Evolutionary conservation across 2,329 filamentous ascomycete species (phyloP).

Genomic region (Cordyceps fumosorosea): DNA sequence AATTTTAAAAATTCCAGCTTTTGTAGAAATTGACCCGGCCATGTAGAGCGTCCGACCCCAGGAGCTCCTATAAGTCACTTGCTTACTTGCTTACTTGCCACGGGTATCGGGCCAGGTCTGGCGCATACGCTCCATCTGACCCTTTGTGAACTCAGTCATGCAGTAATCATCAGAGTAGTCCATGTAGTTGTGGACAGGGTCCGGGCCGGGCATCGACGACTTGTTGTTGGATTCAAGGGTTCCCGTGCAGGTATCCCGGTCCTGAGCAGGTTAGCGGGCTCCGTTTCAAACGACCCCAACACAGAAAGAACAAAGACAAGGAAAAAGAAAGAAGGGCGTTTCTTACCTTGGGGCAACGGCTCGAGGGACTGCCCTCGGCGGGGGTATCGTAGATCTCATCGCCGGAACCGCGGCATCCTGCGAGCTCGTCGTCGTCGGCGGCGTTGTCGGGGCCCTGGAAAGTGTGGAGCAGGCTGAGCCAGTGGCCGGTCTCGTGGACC

Average conservation of each 20-base stretch:
- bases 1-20: no score
- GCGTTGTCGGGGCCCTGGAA: neutral
- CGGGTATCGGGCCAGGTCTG: no score
- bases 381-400: neutral
- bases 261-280: neutral
- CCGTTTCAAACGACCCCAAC: no score
- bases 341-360: neutral
- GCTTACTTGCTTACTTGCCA: no score
- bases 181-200: conserved; percentile 35
- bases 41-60: no score
- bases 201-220: conserved; percentile 20
- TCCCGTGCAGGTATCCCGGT: neutral
- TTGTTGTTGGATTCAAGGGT: neutral
- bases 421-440: neutral
- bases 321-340: no score
- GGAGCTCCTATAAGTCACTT: no score
- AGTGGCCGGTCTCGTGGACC: neutral
- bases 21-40: no score
- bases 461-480: neutral
- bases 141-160: neutral
- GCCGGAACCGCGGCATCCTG: neutral
- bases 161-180: conserved; percentile 23
- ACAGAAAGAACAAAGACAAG: neutral
- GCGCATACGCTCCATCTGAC: neutral
- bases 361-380: neutral